These are phyloP conservation scores for Incumbomyces delicatus DNA, from an alignment of 2,329 filamentous ascomycete species.

Conservation along the genomic window DNA sequence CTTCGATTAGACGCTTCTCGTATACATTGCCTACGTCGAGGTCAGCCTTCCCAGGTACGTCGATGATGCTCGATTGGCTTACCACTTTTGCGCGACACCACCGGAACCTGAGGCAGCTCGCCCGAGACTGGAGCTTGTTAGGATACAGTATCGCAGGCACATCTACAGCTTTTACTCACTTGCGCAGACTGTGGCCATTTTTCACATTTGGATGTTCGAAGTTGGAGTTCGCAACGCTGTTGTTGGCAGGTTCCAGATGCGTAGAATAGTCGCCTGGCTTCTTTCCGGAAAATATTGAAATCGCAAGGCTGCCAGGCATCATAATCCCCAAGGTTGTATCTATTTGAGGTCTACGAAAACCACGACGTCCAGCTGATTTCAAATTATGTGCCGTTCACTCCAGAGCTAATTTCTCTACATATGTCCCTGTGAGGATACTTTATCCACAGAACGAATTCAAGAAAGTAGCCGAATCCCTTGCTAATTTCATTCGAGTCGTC, in stretches of 20 bases:
- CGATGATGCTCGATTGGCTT: constrained; percentile 29
- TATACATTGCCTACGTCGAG: constrained; percentile 63
- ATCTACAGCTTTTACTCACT: not conserved
- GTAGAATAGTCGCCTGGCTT: no score
- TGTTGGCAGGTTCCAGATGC: no score
- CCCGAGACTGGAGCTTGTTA: constrained; percentile 62
- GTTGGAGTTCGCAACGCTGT: no score
- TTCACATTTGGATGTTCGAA: not conserved
- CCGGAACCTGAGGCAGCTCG: constrained; percentile 88
- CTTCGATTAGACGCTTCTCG: constrained; percentile 89
- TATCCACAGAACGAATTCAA: constrained; percentile 32
- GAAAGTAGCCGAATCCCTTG: no score
- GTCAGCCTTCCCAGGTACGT: constrained; percentile 23
- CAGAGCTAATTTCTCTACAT: no score
- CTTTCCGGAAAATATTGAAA: no score
- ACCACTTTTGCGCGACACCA: constrained; percentile 92
- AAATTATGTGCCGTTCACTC: no score
- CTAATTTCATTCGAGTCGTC: no score
- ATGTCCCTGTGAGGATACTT: constrained; percentile 18
- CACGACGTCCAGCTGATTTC: no score
- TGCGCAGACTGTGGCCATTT: constrained; percentile 3
- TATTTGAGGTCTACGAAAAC: no score
- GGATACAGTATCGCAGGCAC: not conserved
- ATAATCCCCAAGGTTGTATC: no score
- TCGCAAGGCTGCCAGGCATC: no score